A percentile compares a stretch with the other conserved stretches of the same genome.
phyloP scores from a whole-genome alignment of 1,284 basidiomycete genomes.

The Inonotus obliquus region DNA sequence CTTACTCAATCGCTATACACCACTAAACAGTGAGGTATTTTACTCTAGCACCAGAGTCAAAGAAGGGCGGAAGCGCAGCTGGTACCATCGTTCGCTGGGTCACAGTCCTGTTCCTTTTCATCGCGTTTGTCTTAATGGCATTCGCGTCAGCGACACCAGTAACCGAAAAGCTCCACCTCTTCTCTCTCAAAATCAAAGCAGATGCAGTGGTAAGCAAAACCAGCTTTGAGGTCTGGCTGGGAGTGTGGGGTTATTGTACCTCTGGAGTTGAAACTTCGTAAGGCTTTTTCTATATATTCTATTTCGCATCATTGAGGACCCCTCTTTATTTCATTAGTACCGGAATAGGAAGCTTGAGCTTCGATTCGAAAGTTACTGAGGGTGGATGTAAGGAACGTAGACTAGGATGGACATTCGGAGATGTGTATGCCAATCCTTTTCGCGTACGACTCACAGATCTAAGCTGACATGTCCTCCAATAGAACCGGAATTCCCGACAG shows the following conservation, averaged over 20 bases:
- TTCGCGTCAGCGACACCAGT: constrained; percentile 11
- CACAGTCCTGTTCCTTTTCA: constrained; percentile 4
- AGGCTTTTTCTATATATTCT: neutral
- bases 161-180: constrained; percentile 4
- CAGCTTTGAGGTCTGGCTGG: neutral
- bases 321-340: neutral
- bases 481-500: constrained; percentile 6
- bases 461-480: neutral
- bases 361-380: neutral
- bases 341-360: neutral
- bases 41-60: neutral
- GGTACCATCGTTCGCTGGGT: neutral
- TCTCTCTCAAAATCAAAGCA: constrained; percentile 7
- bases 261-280: constrained; percentile 9
- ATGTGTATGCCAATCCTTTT: neutral
- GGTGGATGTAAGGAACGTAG: neutral
- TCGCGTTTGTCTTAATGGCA: constrained; percentile 2
- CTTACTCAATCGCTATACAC: neutral
- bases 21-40: neutral
- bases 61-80: neutral
- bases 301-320: neutral
- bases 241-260: constrained; percentile 16
- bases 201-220: constrained; percentile 4
- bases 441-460: neutral
- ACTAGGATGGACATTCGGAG: constrained; percentile 13